Evolutionary conservation across 2,329 filamentous ascomycete species (phyloP).

Genomic region (Epicoccum sorghinum): DNA sequence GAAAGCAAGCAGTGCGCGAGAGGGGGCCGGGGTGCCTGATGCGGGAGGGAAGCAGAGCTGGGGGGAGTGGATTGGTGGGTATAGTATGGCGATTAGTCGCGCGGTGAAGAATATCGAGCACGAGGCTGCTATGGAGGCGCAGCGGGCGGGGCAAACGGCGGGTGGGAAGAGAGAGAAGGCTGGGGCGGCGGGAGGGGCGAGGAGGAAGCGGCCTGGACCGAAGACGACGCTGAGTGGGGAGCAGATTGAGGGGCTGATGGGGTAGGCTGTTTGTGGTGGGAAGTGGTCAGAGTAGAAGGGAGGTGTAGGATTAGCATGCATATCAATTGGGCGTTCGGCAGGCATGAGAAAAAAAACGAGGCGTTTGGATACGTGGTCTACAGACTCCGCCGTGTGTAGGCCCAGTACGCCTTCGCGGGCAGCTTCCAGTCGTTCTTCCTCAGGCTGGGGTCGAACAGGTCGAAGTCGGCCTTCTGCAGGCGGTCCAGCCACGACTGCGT

Average conservation of each 20-base stretch:
- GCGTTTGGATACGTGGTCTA: neutral
- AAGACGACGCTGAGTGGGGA: slow-evolving; percentile 34
- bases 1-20: neutral
- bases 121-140: slow-evolving; percentile 41
- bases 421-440: slow-evolving; percentile 78
- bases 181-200: slow-evolving; percentile 17
- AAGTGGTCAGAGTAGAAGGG: no score
- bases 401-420: slow-evolving; percentile 77
- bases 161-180: neutral
- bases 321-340: no score
- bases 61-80: slow-evolving; percentile 48
- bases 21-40: neutral
- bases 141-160: slow-evolving; percentile 12
- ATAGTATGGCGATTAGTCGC: slow-evolving; percentile 44
- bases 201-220: slow-evolving; percentile 27
- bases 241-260: slow-evolving; percentile 36
- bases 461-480: slow-evolving; percentile 82
- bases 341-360: neutral
- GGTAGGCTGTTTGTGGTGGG: slow-evolving; percentile 5
- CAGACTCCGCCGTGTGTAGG: slow-evolving; percentile 61
- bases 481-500: slow-evolving; percentile 79
- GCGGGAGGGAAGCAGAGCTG: slow-evolving; percentile 36
- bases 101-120: slow-evolving; percentile 47
- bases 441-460: slow-evolving; percentile 72
- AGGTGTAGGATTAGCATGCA: neutral